Base-by-base conservation (phyloP, 140 eudicot species). In the Oenanthe javanica region DNA sequence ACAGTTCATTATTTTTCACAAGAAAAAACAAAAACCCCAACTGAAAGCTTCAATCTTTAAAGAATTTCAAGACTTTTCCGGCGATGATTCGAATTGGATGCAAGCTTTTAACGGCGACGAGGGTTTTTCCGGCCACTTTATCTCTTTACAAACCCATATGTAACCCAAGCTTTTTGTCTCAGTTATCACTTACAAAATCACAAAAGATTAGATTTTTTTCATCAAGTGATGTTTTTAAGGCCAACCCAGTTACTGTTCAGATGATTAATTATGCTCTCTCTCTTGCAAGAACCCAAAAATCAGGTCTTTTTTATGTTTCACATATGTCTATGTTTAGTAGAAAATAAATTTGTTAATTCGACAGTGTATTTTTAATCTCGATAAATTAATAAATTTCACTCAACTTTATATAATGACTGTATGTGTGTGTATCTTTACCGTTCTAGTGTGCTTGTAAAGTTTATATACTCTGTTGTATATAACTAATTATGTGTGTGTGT, bases 211-310 rank as follows among this genome's bases (percentile, higher is more conserved):
- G 88, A 71, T 82, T 76, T 21, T 85, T 73, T 63, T 85, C 90
- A 72, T 76, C 87, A n/a, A 77, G 64, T 45, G 79, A 82, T 47
- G 81, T 71, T 47, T 81, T 87, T 72, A 79, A 79, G 25, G 83
- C 87, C 72, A 87, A 85, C 74, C 93, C 97, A 42, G 93, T 94
- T 79, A 84, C 99, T 40, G 50, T 84, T 45, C 89, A 92, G 79
- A 94, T 92, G 90, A 92, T 92, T 61, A 86, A 89, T 83, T 90
- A 94, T 66, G 97, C 97, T 21, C 83, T 90, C 27, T 87, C 91
- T 71, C 95, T 90, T 76, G 90, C 99, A 12, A 90, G 93, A 49
- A 85, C 96, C 50, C 87, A 87, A 14, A 92, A 88, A 83, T 81
- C 99, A 89, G 99, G 97, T 93, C 63, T 75, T 46, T 55, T 15